These are phyloP conservation scores for Zasmidium citrigriseum DNA, from an alignment of 2,329 filamentous ascomycete species.

Conservation along the genomic window DNA sequence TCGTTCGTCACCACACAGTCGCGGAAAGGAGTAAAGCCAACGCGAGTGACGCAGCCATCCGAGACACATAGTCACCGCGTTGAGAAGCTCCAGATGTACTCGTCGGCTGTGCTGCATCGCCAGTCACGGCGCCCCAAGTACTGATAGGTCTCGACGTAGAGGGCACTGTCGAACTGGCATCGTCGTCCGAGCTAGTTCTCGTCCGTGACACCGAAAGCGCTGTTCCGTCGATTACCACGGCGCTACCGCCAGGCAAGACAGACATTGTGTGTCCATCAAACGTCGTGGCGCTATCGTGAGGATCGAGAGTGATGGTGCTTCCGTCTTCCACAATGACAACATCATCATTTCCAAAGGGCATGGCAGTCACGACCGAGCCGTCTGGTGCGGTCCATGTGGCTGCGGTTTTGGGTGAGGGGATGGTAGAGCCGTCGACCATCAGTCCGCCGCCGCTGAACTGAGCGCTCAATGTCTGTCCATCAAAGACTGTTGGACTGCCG, in stretches of 20 bases:
- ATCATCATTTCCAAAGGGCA: neutral
- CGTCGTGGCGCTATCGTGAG: neutral
- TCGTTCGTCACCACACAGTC: too few relatives aligned
- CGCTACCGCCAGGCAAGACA: neutral
- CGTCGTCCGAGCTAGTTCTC: too few relatives aligned
- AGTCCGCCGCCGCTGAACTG: neutral
- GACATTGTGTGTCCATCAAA: neutral
- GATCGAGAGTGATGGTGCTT: neutral
- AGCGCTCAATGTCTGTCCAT: neutral
- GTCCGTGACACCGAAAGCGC: neutral
- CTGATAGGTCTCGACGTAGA: too few relatives aligned
- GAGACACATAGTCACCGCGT: too few relatives aligned
- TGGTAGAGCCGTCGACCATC: neutral
- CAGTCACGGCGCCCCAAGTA: too few relatives aligned
- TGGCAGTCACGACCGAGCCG: neutral
- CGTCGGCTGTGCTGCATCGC: too few relatives aligned
- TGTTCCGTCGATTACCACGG: neutral
- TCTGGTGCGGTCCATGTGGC: neutral
- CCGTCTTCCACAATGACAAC: neutral
- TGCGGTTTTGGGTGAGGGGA: neutral
- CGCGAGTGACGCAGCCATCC: too few relatives aligned
- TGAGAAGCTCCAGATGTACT: too few relatives aligned
- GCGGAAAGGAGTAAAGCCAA: too few relatives aligned
- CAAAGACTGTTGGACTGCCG: neutral
- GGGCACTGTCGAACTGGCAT: too few relatives aligned